phyloP scores from a whole-genome alignment of 257 asterid genomes.

The Solanum ossicruentum region DNA sequence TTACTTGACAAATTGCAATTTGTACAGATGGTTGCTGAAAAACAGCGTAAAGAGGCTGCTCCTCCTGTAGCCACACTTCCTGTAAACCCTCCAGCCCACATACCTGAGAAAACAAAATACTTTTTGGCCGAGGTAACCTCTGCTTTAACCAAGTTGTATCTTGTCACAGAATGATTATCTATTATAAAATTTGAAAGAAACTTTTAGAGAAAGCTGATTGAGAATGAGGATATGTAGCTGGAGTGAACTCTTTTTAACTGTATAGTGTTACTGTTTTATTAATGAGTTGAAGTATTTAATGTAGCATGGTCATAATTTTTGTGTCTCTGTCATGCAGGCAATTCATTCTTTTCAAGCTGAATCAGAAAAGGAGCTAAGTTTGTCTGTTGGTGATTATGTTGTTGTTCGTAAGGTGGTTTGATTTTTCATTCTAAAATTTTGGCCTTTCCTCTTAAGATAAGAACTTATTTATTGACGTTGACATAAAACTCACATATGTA shows the following conservation, averaged over 20 bases:
- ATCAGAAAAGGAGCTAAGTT: constrained; percentile 76
- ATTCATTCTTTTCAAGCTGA: constrained; percentile 65
- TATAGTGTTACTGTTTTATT: background rate
- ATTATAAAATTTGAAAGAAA: background rate
- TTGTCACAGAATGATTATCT: background rate
- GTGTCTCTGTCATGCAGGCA: constrained; percentile 29
- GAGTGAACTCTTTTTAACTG: background rate
- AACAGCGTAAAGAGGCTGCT: constrained; percentile 94
- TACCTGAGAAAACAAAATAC: constrained; percentile 68
- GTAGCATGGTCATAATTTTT: background rate
- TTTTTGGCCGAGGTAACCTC: constrained; percentile 83
- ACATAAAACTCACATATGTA: background rate
- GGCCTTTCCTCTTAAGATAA: background rate
- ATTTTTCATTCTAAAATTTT: background rate
- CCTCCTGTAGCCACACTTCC: constrained; percentile 93
- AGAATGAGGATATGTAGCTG: background rate
- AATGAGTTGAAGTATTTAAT: background rate
- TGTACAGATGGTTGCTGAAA: constrained; percentile 79
- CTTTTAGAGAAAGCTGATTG: background rate
- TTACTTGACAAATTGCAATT: constrained; percentile 11
- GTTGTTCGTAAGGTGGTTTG: constrained; percentile 72
- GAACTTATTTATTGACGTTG: background rate
- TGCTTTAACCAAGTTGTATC: background rate
- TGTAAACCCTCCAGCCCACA: constrained; percentile 29
- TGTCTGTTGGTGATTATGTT: constrained; percentile 70